Evolutionary conservation across 2,329 filamentous ascomycete species (phyloP).

Genomic region (Claviceps sp.): DNA sequence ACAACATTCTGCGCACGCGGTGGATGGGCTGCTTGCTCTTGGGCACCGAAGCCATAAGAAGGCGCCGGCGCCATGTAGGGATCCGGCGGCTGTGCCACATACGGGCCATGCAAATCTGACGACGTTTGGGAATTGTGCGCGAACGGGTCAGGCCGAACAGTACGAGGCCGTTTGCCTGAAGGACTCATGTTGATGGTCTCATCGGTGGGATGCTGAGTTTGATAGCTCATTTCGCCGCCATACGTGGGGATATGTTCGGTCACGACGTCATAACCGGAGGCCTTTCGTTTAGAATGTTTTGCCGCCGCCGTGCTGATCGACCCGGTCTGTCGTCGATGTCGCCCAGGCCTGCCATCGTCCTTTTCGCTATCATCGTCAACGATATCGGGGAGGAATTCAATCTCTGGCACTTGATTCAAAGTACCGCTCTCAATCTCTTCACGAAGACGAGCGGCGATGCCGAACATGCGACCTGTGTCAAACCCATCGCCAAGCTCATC

Average conservation of each 20-base stretch:
- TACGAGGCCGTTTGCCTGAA: constrained; percentile 13
- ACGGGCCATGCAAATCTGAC: neutral
- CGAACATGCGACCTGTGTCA: constrained; percentile 31
- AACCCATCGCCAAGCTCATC: constrained; percentile 32
- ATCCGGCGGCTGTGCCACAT: constrained; percentile 1
- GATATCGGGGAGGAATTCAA: constrained; percentile 46
- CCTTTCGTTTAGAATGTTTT: constrained; percentile 15
- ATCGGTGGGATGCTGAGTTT: constrained; percentile 2
- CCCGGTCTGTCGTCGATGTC: constrained; percentile 10
- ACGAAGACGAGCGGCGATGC: constrained; percentile 33
- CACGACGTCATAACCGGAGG: constrained; percentile 7
- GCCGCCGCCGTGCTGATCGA: constrained; percentile 3
- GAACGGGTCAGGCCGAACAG: constrained; percentile 4
- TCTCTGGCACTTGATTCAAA: constrained; percentile 38
- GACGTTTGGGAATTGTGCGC: neutral
- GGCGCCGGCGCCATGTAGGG: constrained; percentile 5
- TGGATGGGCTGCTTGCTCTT: neutral
- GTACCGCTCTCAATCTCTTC: constrained; percentile 28
- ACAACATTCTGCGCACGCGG: constrained; percentile 12
- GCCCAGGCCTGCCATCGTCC: constrained; percentile 12
- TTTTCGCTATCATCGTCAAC: constrained; percentile 23
- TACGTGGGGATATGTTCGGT: constrained; percentile 1
- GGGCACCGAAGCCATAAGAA: constrained; percentile 3
- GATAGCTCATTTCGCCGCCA: constrained; percentile 1
- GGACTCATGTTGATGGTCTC: constrained; percentile 9